Evolutionary conservation across 805 yeast genomes (phyloP).

Genomic region (Pichia cephalocereana): DNA sequence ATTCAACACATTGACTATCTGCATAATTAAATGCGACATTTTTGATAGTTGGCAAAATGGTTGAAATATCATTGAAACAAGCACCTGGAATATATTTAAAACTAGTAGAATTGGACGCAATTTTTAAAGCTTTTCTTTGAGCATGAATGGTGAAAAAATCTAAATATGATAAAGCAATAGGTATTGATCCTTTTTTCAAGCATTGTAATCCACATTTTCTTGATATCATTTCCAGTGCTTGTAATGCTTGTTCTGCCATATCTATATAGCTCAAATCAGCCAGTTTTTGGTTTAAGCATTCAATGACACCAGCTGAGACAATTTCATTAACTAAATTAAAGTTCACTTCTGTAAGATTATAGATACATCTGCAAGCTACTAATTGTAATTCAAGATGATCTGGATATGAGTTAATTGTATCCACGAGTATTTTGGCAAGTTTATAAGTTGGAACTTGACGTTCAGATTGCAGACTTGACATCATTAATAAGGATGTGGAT

Average conservation of each 20-base stretch:
- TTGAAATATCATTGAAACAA: conserved; percentile 41
- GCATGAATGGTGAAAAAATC: conserved; percentile 88
- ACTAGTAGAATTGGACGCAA: conserved; percentile 62
- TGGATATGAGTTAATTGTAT: conserved; percentile 47
- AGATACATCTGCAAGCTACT: conserved; percentile 74
- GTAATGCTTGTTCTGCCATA: conserved; percentile 83
- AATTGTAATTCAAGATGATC: conserved; percentile 74
- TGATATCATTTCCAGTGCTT: conserved; percentile 61
- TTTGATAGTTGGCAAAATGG: conserved; percentile 51
- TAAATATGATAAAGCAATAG: conserved; percentile 58
- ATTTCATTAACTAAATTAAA: conserved; percentile 55
- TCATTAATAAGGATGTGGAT: conserved; percentile 57
- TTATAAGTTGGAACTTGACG: conserved; percentile 52
- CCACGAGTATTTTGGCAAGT: conserved; percentile 45
- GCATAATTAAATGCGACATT: conserved; percentile 44
- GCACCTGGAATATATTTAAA: conserved; percentile 28
- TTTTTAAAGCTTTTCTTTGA: conserved; percentile 69
- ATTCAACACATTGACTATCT: conserved; percentile 54
- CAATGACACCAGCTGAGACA: conserved; percentile 56
- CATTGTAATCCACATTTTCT: conserved; percentile 43
- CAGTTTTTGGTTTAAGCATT: conserved; percentile 55
- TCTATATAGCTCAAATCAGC: conserved; percentile 77
- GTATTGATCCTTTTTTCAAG: conserved; percentile 51
- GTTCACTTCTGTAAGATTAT: conserved; percentile 69
- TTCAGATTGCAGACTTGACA: conserved; percentile 51